Conservation (phyloP, 2,329 filamentous ascomycete species). For the Mariannaea sp. region DNA sequence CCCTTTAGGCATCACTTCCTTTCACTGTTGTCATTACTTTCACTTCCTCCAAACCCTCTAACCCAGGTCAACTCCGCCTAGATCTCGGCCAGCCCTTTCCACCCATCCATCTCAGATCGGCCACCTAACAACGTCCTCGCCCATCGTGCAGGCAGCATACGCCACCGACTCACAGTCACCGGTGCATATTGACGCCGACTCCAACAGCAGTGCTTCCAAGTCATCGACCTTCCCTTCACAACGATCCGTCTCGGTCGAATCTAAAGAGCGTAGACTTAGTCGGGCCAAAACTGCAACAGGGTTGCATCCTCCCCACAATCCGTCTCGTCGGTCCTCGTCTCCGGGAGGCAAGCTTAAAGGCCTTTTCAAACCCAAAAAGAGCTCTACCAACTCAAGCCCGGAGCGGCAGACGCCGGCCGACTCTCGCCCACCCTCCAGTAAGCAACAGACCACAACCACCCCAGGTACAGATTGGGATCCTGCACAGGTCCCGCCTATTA, state of each 20-base stretch:
- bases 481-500: constrained; percentile 29
- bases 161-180: constrained; percentile 38
- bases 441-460: constrained; percentile 31
- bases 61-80: constrained; percentile 35
- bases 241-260: constrained; percentile 34
- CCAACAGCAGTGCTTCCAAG: constrained; percentile 34
- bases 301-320: constrained; percentile 41
- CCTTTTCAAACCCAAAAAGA: constrained; percentile 59
- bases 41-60: constrained; percentile 23
- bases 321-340: constrained; percentile 65
- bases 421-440: constrained; percentile 25
- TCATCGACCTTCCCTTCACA: constrained; percentile 33
- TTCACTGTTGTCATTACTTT: constrained; percentile 9
- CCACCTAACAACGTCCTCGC: constrained; percentile 71
- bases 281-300: constrained; percentile 38
- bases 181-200: constrained; percentile 30
- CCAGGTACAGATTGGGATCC: constrained; percentile 27
- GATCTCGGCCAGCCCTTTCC: constrained; percentile 45
- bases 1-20: constrained; percentile 21
- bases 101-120: constrained; percentile 69
- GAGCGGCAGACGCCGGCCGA: constrained; percentile 28
- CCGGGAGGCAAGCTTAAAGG: constrained; percentile 70
- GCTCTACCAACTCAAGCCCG: constrained; percentile 30
- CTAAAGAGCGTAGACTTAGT: constrained; percentile 33
- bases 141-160: constrained; percentile 64